Evolutionary conservation across 1,284 basidiomycete genomes (phyloP).

Genomic region (Fereydounia khargensis): DNA sequence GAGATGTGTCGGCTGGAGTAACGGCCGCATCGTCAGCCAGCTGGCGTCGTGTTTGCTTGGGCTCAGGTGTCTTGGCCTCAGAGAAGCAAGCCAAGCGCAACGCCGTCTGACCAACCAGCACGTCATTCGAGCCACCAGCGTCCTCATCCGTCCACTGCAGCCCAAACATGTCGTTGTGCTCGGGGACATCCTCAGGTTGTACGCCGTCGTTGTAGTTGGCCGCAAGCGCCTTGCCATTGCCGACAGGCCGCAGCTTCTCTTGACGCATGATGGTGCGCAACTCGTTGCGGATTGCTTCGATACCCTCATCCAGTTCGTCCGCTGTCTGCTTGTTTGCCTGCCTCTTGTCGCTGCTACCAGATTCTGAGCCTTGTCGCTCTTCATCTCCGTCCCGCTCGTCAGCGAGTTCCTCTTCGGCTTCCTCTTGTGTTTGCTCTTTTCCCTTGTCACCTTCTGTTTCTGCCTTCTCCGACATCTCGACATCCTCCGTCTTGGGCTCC

Average conservation of each 20-base stretch:
- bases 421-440: too few relatives aligned
- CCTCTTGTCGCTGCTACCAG: too few relatives aligned
- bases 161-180: conserved; percentile 54
- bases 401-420: too few relatives aligned
- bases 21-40: neutral
- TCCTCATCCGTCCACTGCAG: conserved; percentile 46
- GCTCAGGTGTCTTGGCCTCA: conserved; percentile 23
- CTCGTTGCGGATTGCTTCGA: conserved; percentile 50
- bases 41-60: conserved; percentile 18
- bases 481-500: too few relatives aligned
- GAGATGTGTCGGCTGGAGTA: neutral
- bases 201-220: conserved; percentile 51
- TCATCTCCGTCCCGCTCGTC: neutral
- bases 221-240: conserved; percentile 47
- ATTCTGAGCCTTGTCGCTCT: neutral
- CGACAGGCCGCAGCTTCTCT: conserved; percentile 52
- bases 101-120: conserved; percentile 49
- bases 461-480: conserved; percentile 9
- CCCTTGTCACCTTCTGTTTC: neutral
- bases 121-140: conserved; percentile 19
- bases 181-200: conserved; percentile 41
- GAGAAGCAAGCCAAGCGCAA: conserved; percentile 48
- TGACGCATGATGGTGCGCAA: conserved; percentile 55
- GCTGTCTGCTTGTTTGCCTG: conserved; percentile 4
- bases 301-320: conserved; percentile 20